Conservation (phyloP, 2,329 filamentous ascomycete genomes). For the Colletotrichum sp. region DNA sequence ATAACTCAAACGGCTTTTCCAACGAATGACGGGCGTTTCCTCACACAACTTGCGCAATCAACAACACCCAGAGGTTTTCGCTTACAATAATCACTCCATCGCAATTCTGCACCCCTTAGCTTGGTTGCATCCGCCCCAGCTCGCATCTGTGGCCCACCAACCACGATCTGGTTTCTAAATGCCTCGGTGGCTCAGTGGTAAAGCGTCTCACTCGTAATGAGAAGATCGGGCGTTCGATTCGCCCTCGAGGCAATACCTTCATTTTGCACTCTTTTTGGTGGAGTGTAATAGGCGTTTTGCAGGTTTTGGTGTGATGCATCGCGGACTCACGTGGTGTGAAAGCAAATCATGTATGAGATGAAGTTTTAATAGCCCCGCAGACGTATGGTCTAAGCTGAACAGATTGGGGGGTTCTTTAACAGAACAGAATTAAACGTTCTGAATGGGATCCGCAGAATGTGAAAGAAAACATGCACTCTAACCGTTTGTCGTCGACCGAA, state of each 20-base stretch:
- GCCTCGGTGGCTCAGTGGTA: conserved; percentile 16
- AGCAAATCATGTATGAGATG: background rate
- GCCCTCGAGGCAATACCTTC: conserved; percentile 8
- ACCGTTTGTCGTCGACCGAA: background rate
- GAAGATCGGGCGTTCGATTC: conserved; percentile 20
- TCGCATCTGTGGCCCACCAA: background rate
- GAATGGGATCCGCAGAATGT: rapidly evolving
- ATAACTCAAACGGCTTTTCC: background rate
- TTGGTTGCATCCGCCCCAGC: background rate
- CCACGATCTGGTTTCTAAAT: background rate
- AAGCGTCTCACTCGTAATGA: conserved; percentile 20
- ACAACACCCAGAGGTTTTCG: background rate
- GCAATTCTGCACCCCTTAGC: background rate
- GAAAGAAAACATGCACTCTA: background rate
- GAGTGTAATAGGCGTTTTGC: background rate
- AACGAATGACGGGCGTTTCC: background rate
- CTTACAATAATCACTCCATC: background rate
- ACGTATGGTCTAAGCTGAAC: background rate
- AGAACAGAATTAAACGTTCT: background rate
- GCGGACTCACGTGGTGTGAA: background rate
- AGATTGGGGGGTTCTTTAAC: background rate
- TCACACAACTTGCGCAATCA: background rate
- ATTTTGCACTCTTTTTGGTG: background rate
- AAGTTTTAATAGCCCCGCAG: background rate
- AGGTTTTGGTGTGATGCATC: background rate